Evolutionary conservation across 805 yeast species (phyloP).

Genomic region (Saturnispora saitoi): DNA sequence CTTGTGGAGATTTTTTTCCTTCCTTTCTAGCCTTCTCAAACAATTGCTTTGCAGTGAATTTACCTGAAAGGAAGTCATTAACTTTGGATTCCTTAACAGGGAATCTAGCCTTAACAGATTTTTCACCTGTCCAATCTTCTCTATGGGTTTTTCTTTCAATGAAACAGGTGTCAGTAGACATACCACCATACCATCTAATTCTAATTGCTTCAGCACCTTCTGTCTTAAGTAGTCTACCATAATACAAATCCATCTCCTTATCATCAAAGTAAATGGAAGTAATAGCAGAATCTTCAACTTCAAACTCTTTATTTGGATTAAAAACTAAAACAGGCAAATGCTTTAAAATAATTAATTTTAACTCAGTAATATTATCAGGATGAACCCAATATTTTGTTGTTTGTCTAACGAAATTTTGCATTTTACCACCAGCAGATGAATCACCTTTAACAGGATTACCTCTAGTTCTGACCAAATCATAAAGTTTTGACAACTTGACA

Average conservation of each 20-base stretch:
- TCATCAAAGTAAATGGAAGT: constrained; percentile 96
- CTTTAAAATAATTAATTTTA: constrained; percentile 83
- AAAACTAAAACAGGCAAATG: constrained; percentile 96
- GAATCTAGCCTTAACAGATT: constrained; percentile 97
- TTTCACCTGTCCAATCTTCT: constrained; percentile 99
- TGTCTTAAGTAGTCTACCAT: constrained; percentile 89
- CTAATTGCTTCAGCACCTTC: constrained; percentile 99
- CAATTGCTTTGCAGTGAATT: constrained; percentile 77
- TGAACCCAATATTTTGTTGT: constrained; percentile 99
- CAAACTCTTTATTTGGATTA: constrained; percentile 93
- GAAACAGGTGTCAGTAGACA: constrained; percentile 84
- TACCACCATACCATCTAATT: constrained; percentile 98
- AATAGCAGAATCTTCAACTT: constrained; percentile 88
- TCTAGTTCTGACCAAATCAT: constrained; percentile 89
- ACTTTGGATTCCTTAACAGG: constrained; percentile 86
- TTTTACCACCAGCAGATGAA: constrained; percentile 95
- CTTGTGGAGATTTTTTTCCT: constrained; percentile 78
- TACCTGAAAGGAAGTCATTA: constrained; percentile 75
- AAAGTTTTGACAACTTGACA: constrained; percentile 79
- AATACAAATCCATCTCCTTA: constrained; percentile 78
- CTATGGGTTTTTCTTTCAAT: constrained; percentile 97
- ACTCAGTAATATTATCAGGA: constrained; percentile 94
- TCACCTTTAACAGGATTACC: constrained; percentile 95
- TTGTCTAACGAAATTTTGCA: constrained; percentile 96
- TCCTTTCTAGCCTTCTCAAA: constrained; percentile 90